These are phyloP conservation scores for Juncus effusus DNA, from an alignment of 176 grass and related monocot genomes.

Conservation along the genomic window DNA sequence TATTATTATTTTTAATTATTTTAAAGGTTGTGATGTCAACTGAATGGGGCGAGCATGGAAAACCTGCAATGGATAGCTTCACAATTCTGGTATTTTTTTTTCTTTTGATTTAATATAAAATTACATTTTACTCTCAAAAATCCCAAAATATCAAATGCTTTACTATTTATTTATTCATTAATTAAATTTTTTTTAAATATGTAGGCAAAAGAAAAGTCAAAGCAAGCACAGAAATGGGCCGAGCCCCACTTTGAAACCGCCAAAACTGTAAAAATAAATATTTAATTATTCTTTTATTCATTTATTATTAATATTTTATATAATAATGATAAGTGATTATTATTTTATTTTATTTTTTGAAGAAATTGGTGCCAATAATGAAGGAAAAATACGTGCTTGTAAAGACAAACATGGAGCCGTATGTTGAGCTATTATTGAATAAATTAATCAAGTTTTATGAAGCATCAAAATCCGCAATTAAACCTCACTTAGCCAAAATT, in stretches of 20 bases:
- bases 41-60: constrained; percentile 71
- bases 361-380: constrained; percentile 65
- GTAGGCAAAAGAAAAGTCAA: constrained; percentile 70
- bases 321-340: constrained; percentile 30
- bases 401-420: constrained; percentile 49
- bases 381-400: constrained; percentile 54
- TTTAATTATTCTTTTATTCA: constrained; percentile 3
- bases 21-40: constrained; percentile 52
- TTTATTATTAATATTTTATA: constrained; percentile 31
- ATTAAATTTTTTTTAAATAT: constrained; percentile 28
- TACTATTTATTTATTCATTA: not conserved
- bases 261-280: constrained; percentile 47
- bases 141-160: not conserved
- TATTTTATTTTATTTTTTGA: constrained; percentile 31
- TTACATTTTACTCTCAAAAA: not conserved
- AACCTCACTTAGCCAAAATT: constrained; percentile 56
- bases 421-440: constrained; percentile 49
- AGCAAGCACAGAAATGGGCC: constrained; percentile 61
- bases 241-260: constrained; percentile 64
- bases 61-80: constrained; percentile 54
- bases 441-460: constrained; percentile 74
- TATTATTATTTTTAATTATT: constrained; percentile 28
- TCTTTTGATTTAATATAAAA: constrained; percentile 1
- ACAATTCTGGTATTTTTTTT: constrained; percentile 54
- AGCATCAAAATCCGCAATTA: constrained; percentile 49